Percentiles rank a stretch among this genome's conserved stretches.
phyloP scores from a whole-genome alignment of 768 basidiomycete genomes.

The Suillus occidentalis region DNA sequence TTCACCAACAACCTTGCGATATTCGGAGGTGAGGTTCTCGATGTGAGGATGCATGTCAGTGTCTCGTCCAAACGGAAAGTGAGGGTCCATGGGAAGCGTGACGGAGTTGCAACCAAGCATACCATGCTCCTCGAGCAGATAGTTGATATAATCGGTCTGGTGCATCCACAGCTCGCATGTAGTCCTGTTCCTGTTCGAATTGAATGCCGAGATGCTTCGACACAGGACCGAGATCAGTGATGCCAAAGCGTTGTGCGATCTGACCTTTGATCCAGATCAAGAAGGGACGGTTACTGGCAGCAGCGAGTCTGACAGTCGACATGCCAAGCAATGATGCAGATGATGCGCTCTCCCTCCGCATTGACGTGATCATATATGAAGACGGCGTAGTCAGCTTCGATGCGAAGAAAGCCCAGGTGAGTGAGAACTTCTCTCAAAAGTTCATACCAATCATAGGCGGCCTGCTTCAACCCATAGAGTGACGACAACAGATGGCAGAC shows the following conservation, averaged over 20 bases:
- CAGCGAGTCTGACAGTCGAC: neutral
- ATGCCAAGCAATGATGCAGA: neutral
- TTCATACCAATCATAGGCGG: no score
- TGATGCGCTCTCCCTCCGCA: neutral
- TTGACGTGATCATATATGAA: neutral
- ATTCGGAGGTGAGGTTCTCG: constrained; percentile 12
- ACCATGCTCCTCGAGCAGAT: constrained; percentile 20
- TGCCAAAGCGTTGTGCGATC: neutral
- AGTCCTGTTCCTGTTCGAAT: neutral
- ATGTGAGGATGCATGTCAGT: constrained; percentile 31
- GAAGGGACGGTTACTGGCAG: neutral
- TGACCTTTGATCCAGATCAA: neutral
- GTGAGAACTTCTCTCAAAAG: no score
- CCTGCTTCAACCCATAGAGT: no score
- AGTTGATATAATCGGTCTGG: constrained; percentile 17
- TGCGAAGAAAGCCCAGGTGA: no score
- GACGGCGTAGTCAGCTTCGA: neutral
- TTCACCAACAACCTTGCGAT: constrained; percentile 22
- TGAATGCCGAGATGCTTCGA: neutral
- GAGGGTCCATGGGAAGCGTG: constrained; percentile 21
- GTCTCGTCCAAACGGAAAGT: constrained; percentile 5
- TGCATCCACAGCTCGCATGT: neutral
- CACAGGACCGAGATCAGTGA: neutral
- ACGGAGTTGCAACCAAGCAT: constrained; percentile 24
- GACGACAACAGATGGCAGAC: no score